Evolutionary conservation across 1,139 yeast genomes (phyloP).

Genomic region (Taphrina wiesneri): DNA sequence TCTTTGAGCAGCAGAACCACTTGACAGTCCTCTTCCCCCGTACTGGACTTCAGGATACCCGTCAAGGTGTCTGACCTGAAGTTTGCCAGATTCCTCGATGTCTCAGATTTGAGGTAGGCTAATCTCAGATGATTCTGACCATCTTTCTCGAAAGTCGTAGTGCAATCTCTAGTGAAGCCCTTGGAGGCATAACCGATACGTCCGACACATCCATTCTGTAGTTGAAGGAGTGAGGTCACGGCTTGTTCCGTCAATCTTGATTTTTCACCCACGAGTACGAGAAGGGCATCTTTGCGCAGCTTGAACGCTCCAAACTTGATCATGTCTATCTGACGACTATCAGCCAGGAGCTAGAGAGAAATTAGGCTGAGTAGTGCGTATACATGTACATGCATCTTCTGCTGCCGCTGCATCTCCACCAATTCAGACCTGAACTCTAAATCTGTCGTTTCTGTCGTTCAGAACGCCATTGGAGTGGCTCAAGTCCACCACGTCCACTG

Average conservation of each 20-base stretch:
- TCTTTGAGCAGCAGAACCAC: slow-evolving; percentile 14
- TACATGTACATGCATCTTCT: too few relatives aligned
- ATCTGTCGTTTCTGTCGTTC: not conserved
- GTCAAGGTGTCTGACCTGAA: slow-evolving; percentile 8
- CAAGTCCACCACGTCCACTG: not conserved
- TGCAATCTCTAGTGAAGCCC: slow-evolving; percentile 10
- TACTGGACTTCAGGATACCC: not conserved
- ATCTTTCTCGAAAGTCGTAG: slow-evolving; percentile 1
- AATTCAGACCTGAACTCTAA: not conserved
- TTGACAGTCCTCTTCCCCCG: slow-evolving; percentile 13
- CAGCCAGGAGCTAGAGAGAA: too few relatives aligned
- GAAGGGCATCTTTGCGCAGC: not conserved
- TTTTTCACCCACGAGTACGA: slow-evolving; percentile 18
- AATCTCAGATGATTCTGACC: not conserved
- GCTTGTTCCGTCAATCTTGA: slow-evolving; percentile 15
- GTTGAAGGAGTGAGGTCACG: slow-evolving; percentile 2
- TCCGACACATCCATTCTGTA: not conserved
- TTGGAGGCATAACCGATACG: slow-evolving; percentile 14
- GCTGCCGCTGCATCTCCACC: not conserved
- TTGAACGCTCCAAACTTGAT: slow-evolving; percentile 12
- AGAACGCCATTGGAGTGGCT: not conserved
- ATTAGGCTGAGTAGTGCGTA: too few relatives aligned
- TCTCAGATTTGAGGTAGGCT: slow-evolving; percentile 12
- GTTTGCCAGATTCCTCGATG: slow-evolving; percentile 13
- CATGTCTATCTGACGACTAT: too few relatives aligned